Conservation (phyloP, 768 basidiomycete species). For the Fomitopsis pulvina region DNA sequence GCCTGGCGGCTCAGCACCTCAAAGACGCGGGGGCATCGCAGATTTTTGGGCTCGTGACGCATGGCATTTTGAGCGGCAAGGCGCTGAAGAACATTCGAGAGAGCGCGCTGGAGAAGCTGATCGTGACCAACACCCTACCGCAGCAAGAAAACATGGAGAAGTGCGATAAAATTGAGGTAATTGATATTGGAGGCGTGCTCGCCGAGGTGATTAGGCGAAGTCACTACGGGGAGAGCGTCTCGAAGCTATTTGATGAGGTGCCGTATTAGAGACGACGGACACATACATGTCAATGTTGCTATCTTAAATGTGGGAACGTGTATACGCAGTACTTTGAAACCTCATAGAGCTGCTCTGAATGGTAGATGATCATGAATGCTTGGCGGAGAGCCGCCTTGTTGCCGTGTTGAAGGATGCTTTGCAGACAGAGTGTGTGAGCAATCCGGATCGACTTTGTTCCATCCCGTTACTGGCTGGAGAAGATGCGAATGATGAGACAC, state of each 20-base stretch:
- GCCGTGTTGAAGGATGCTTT: neutral
- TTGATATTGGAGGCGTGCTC: conserved; percentile 91
- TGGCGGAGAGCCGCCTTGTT: too few species aligned
- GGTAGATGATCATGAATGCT: too few species aligned
- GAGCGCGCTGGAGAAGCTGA: conserved; percentile 84
- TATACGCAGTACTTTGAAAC: neutral
- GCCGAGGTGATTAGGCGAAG: conserved; percentile 95
- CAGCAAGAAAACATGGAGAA: conserved; percentile 68
- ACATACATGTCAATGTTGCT: neutral
- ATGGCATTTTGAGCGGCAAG: conserved; percentile 90
- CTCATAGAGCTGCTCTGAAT: too few species aligned
- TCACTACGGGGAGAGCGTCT: conserved; percentile 95
- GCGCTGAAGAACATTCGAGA: conserved; percentile 69
- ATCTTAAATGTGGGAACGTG: neutral
- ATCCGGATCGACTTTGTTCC: neutral
- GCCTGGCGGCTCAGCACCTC: conserved; percentile 84
- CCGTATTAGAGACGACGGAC: conserved; percentile 51
- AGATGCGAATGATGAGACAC: neutral
- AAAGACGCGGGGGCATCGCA: conserved; percentile 81
- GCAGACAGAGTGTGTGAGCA: neutral
- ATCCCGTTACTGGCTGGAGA: neutral
- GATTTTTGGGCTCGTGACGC: conserved; percentile 91
- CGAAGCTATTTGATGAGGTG: conserved; percentile 84
- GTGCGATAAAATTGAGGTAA: conserved; percentile 82
- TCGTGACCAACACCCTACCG: conserved; percentile 97